Evolutionary conservation across 805 yeast genomes (phyloP).

Genomic region (Lachancea kluyveri): DNA sequence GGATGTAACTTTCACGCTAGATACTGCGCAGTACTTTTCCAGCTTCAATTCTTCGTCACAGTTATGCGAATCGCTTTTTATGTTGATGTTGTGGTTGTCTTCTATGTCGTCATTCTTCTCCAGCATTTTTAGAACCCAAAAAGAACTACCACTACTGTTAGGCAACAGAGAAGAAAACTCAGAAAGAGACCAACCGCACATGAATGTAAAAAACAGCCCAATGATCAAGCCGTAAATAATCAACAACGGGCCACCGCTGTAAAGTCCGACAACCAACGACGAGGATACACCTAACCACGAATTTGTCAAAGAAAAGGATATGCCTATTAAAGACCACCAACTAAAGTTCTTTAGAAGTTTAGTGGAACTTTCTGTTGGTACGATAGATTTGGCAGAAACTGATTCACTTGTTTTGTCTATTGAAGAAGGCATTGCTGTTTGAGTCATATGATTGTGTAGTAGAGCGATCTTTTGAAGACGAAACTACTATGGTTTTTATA

Average conservation of each 20-base stretch:
- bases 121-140: constrained; percentile 51
- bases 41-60: constrained; percentile 8
- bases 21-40: constrained; percentile 9
- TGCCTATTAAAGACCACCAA: constrained; percentile 46
- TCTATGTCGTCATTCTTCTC: constrained; percentile 4
- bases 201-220: constrained; percentile 39
- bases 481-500: no score
- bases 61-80: background rate
- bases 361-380: no score
- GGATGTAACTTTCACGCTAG: constrained; percentile 4
- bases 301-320: constrained; percentile 55
- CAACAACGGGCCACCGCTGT: constrained; percentile 53
- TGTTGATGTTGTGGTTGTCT: background rate
- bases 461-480: no score
- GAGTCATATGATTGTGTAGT: no score
- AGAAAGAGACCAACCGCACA: constrained; percentile 46
- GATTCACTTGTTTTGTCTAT: no score
- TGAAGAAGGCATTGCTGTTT: no score
- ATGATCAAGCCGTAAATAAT: constrained; percentile 52
- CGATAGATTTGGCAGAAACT: no score
- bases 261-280: constrained; percentile 46
- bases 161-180: constrained; percentile 50
- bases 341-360: constrained; percentile 30
- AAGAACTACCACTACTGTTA: constrained; percentile 54
- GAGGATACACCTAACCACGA: constrained; percentile 60